Conservation (phyloP, 2,329 filamentous ascomycete species). For the Fusarium nygamai region DNA sequence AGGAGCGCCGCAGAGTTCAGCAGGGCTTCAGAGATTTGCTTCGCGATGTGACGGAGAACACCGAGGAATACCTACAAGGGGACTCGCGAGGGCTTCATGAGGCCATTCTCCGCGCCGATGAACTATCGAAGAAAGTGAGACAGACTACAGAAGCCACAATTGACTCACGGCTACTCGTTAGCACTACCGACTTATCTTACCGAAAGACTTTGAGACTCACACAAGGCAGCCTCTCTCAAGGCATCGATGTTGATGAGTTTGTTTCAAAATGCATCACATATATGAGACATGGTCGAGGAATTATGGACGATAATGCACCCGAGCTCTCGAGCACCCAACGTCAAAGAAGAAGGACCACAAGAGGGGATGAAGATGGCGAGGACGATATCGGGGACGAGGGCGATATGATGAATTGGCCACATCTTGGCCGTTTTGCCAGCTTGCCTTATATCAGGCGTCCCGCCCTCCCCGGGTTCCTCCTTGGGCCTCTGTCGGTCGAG, state of each 20-base stretch:
- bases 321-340: slow-evolving; percentile 63
- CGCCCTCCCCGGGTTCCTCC: slow-evolving; percentile 81
- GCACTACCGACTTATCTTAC: slow-evolving; percentile 80
- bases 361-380: slow-evolving; percentile 60
- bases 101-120: slow-evolving; percentile 73
- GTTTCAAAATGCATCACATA: slow-evolving; percentile 89
- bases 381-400: slow-evolving; percentile 76
- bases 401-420: slow-evolving; percentile 86
- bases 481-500: slow-evolving; percentile 89
- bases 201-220: slow-evolving; percentile 80
- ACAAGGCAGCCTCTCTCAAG: slow-evolving; percentile 76
- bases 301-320: slow-evolving; percentile 60
- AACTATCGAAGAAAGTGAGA: slow-evolving; percentile 73
- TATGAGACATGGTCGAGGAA: slow-evolving; percentile 76
- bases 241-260: slow-evolving; percentile 90
- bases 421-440: slow-evolving; percentile 81
- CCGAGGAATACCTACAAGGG: slow-evolving; percentile 75
- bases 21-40: slow-evolving; percentile 75
- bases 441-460: slow-evolving; percentile 79
- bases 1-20: slow-evolving; percentile 77
- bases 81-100: slow-evolving; percentile 73
- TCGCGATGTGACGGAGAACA: slow-evolving; percentile 70
- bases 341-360: slow-evolving; percentile 50
- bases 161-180: slow-evolving; percentile 87
- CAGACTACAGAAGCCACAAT: slow-evolving; percentile 92